These are phyloP conservation scores for Cytospora piceae DNA, from an alignment of 2,329 filamentous ascomycete genomes.

Conservation along the genomic window DNA sequence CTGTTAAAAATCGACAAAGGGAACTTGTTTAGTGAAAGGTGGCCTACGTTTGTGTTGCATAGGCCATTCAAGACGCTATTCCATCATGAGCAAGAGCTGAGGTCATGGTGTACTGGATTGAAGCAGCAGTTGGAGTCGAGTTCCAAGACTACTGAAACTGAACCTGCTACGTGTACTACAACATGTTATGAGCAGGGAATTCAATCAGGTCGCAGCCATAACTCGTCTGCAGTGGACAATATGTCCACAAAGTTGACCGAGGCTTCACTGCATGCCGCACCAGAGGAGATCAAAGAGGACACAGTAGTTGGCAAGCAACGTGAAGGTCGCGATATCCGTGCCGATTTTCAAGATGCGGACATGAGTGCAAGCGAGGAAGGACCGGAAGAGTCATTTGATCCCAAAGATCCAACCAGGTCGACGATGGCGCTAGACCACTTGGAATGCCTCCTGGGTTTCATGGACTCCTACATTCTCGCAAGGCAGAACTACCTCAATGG, in stretches of 20 bases:
- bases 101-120: not conserved
- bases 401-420: not conserved
- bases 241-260: not conserved
- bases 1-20: not conserved
- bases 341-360: not conserved
- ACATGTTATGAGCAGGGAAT: not conserved
- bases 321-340: not conserved
- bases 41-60: not conserved
- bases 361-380: not conserved
- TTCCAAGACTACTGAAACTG: not conserved
- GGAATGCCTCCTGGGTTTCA: conserved; percentile 31
- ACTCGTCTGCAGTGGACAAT: not conserved
- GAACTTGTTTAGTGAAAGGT: no score
- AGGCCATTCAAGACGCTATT: not conserved
- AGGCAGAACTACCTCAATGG: conserved; percentile 28
- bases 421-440: conserved; percentile 27
- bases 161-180: not conserved
- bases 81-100: not conserved
- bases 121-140: not conserved
- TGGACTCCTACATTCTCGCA: conserved; percentile 26
- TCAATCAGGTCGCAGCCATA: not conserved
- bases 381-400: not conserved
- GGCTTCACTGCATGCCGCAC: not conserved
- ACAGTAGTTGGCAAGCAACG: not conserved
- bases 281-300: not conserved